Evolutionary conservation across 2,329 filamentous ascomycete species (phyloP).

Genomic region (Monosporascus ibericus): DNA sequence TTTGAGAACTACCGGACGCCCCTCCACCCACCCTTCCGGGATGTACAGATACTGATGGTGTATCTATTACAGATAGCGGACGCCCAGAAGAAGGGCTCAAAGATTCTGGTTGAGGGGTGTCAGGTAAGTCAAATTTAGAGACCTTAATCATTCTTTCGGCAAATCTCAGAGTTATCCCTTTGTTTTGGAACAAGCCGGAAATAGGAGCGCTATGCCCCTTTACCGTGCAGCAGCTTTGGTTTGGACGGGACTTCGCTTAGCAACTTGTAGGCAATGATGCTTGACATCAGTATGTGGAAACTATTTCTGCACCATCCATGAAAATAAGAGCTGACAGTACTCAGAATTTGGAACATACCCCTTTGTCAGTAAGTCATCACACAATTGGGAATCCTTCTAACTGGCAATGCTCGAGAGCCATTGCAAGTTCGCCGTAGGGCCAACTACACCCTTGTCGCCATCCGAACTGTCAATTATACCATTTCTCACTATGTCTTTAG

Average conservation of each 20-base stretch:
- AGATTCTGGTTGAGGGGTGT: conserved; percentile 52
- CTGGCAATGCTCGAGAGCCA: no score
- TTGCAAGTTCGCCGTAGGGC: no score
- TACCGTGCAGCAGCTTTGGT: background rate
- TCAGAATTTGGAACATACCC: conserved; percentile 49
- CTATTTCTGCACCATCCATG: background rate
- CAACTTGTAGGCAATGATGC: conserved; percentile 30
- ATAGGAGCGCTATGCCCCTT: background rate
- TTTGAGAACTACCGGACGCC: conserved; percentile 14
- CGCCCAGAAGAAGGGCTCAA: conserved; percentile 44
- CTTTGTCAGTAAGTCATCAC: conserved; percentile 15
- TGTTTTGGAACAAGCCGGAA: background rate
- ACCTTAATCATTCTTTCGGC: conserved; percentile 32
- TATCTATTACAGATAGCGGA: background rate
- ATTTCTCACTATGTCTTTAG: background rate
- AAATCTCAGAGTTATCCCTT: background rate
- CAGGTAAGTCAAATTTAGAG: background rate
- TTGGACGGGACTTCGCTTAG: background rate
- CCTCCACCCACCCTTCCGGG: no score
- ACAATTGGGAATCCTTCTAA: background rate
- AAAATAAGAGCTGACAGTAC: background rate
- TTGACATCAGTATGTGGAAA: conserved; percentile 38
- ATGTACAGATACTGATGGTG: conserved; percentile 30
- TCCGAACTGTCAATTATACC: no score
- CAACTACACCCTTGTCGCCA: no score